Percentiles rank a stretch among this genome's conserved stretches.
Conservation (phyloP, 148 eudicot species). For the Salicornia ramosissima region DNA sequence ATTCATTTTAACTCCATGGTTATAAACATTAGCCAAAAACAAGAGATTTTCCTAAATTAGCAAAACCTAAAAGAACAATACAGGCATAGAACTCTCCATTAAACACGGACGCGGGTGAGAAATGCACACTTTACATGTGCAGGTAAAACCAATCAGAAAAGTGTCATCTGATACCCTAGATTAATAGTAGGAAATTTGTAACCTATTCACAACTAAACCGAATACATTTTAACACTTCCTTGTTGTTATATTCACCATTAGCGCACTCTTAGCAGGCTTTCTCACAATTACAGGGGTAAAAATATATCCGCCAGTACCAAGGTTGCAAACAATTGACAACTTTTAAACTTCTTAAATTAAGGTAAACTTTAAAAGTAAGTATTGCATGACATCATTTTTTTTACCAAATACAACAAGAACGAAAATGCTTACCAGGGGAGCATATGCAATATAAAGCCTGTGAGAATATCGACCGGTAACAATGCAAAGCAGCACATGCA, state of each 20-base stretch:
- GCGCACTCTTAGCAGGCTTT: neutral
- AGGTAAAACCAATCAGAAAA: no score
- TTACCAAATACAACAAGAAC: neutral
- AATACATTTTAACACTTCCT: neutral
- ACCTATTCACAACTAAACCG: neutral
- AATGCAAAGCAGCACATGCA: constrained; percentile 93
- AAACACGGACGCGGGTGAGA: no score
- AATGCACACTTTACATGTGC: no score
- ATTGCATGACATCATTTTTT: neutral
- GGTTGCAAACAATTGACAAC: neutral
- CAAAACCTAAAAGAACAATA: no score
- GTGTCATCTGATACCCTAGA: neutral
- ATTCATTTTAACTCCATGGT: no score
- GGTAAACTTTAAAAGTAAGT: neutral
- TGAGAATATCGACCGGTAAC: constrained; percentile 93
- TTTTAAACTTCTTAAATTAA: neutral
- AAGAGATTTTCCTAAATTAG: neutral
- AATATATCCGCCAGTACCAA: neutral
- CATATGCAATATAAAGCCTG: constrained; percentile 87
- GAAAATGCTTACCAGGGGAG: constrained; percentile 73
- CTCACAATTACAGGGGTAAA: neutral
- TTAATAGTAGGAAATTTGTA: neutral
- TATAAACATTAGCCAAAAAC: neutral
- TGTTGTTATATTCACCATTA: neutral
- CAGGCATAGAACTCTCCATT: neutral